Evolutionary conservation across 306 rosid genomes (phyloP).

Genomic region (Potentilla sterilis): DNA sequence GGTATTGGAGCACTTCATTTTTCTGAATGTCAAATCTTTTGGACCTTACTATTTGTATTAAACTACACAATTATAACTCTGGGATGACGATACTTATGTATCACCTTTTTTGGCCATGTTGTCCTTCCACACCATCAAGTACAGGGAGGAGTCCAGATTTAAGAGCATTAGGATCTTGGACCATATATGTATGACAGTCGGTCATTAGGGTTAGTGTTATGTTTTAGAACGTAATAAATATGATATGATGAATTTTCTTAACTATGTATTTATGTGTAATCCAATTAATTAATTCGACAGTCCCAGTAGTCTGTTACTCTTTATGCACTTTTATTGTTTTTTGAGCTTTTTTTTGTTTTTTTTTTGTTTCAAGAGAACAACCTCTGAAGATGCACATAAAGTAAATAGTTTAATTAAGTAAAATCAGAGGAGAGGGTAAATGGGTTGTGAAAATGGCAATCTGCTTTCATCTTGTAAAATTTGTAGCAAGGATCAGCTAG

Average conservation of each 20-base stretch:
- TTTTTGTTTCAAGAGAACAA: not conserved
- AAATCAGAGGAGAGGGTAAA: not conserved
- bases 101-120: not conserved
- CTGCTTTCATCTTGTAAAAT: not conserved
- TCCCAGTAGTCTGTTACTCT: not conserved
- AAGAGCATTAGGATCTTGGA: not conserved
- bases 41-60: conserved; percentile 6
- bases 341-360: not conserved
- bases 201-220: not conserved
- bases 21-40: conserved; percentile 9
- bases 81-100: not conserved
- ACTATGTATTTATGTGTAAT: not conserved
- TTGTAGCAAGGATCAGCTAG: not conserved
- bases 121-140: not conserved
- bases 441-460: not conserved
- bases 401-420: not conserved
- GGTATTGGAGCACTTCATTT: conserved; percentile 44
- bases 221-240: not conserved
- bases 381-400: not conserved
- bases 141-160: not conserved
- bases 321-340: not conserved
- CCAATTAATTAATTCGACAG: not conserved
- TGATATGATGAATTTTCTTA: not conserved
- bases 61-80: not conserved
- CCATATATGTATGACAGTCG: not conserved